Percentiles rank a stretch among this genome's conserved stretches.
phyloP scores from a whole-genome alignment of 106 monocot genomes.

The Dendrobium nobile region DNA sequence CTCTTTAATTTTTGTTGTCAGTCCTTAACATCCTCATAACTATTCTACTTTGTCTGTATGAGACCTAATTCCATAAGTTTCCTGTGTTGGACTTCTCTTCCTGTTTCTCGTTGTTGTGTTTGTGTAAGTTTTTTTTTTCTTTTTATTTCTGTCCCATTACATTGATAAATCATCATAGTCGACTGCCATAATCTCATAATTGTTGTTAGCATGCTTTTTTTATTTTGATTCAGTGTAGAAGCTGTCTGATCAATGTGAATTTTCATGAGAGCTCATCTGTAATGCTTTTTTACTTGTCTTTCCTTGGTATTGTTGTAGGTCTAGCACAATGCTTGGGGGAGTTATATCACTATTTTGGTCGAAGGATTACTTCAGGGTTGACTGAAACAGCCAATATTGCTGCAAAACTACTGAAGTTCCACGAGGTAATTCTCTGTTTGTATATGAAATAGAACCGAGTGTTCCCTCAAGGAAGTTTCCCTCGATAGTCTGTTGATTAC shows the following conservation, averaged over 20 bases:
- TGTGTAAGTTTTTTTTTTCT: too few species aligned
- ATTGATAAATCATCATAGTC: background rate
- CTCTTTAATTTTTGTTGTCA: too few species aligned
- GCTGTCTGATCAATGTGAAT: background rate
- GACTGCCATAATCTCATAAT: background rate
- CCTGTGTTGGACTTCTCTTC: too few species aligned
- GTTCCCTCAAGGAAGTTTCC: background rate
- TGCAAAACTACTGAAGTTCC: slow-evolving; percentile 80
- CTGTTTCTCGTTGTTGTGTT: too few species aligned
- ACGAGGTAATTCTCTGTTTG: slow-evolving; percentile 54
- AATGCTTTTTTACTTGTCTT: background rate
- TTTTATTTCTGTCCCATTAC: background rate
- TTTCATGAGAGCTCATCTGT: background rate
- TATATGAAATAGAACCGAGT: background rate
- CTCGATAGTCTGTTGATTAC: background rate
- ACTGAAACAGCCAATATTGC: slow-evolving; percentile 74
- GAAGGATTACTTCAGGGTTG: slow-evolving; percentile 88
- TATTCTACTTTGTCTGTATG: too few species aligned
- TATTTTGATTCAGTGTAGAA: background rate
- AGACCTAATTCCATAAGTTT: too few species aligned
- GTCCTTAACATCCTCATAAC: too few species aligned
- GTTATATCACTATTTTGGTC: slow-evolving; percentile 83
- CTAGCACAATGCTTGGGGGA: slow-evolving; percentile 88
- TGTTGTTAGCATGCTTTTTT: background rate
- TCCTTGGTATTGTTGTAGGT: slow-evolving; percentile 43